Evolutionary conservation across 2,329 filamentous ascomycete species (phyloP).

Genomic region (Juglanconis juglandina): DNA sequence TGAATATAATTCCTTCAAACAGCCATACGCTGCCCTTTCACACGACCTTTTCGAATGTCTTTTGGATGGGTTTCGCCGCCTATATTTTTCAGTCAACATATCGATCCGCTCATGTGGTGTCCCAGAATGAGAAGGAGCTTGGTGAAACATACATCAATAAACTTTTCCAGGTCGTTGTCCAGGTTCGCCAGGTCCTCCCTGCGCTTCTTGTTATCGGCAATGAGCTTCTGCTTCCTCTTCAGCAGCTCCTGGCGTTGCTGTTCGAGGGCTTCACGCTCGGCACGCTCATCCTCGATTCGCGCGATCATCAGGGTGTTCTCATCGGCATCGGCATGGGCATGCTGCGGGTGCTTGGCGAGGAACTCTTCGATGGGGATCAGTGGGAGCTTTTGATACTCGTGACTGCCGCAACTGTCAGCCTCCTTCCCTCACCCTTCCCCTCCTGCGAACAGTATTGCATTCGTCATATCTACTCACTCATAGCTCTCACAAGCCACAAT

Average conservation of each 20-base stretch:
- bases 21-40: constrained; percentile 27
- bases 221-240: constrained; percentile 61
- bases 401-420: constrained; percentile 45
- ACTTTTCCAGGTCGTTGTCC: constrained; percentile 88
- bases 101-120: too few relatives aligned
- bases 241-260: constrained; percentile 75
- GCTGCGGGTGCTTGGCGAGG: constrained; percentile 70
- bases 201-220: constrained; percentile 77
- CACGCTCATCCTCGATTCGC: constrained; percentile 85
- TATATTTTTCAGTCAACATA: constrained; percentile 32
- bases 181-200: constrained; percentile 90
- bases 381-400: constrained; percentile 83
- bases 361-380: constrained; percentile 83
- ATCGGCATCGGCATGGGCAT: constrained; percentile 62
- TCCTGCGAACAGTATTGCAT: too few relatives aligned
- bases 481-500: constrained; percentile 88
- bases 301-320: constrained; percentile 84
- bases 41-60: constrained; percentile 73
- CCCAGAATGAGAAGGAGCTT: not conserved
- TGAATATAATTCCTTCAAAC: not conserved
- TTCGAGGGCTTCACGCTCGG: constrained; percentile 80
- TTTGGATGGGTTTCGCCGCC: constrained; percentile 86
- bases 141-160: constrained; percentile 68
- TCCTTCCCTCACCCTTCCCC: not conserved
- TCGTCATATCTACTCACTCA: constrained; percentile 58